Evolutionary conservation across 2,329 filamentous ascomycete species (phyloP).

Genomic region (Lachnellula suecica): DNA sequence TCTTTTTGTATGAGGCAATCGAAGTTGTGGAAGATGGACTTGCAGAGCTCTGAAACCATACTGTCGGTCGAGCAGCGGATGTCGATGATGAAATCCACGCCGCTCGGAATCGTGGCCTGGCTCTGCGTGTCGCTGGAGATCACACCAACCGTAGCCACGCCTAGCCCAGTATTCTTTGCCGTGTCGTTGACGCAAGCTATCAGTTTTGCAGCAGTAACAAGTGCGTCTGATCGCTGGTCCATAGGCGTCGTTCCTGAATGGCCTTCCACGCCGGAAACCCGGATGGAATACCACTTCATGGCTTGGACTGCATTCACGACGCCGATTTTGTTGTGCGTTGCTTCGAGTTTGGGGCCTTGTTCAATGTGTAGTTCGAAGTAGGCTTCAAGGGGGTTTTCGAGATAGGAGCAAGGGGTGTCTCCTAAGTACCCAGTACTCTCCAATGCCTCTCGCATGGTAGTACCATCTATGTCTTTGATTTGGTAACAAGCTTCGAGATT

Average conservation of each 20-base stretch:
- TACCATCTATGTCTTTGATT: conserved; percentile 47
- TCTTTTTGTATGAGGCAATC: conserved; percentile 20
- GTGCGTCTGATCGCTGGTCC: conserved; percentile 61
- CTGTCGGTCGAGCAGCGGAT: conserved; percentile 20
- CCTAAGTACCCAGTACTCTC: conserved; percentile 71
- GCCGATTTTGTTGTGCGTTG: conserved; percentile 60
- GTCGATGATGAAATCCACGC: conserved; percentile 28
- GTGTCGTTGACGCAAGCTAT: conserved; percentile 22
- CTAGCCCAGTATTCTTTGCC: conserved; percentile 16
- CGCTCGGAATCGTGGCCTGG: conserved; percentile 24
- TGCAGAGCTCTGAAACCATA: conserved; percentile 23
- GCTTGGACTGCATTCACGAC: conserved; percentile 72
- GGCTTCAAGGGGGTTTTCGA: conserved; percentile 62
- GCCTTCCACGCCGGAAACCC: conserved; percentile 46
- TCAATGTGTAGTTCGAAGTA: conserved; percentile 76
- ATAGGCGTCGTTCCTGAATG: conserved; percentile 40
- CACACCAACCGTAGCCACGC: conserved; percentile 26
- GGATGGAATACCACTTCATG: conserved; percentile 62
- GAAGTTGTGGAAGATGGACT: conserved; percentile 24
- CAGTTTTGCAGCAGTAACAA: conserved; percentile 44
- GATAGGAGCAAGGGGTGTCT: conserved; percentile 52
- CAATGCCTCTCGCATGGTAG: conserved; percentile 38
- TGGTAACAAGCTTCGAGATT: conserved; percentile 58
- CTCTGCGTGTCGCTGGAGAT: conserved; percentile 23
- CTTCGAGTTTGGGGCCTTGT: conserved; percentile 73